Evolutionary conservation across 805 yeast species (phyloP).

Genomic region (Candida wancherniae): DNA sequence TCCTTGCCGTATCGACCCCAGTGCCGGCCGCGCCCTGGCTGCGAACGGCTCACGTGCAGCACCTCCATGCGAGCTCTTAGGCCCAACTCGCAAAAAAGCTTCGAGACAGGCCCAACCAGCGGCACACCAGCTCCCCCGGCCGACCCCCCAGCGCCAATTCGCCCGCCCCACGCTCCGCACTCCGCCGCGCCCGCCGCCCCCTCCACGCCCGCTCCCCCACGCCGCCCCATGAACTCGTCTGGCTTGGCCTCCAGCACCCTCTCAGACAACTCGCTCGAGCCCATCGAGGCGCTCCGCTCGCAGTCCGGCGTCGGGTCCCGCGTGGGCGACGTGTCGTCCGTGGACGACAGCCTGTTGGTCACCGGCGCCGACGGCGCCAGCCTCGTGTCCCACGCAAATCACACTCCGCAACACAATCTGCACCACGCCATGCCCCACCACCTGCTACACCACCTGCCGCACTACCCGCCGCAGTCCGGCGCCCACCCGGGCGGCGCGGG

Average conservation of each 20-base stretch:
- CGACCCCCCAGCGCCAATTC: no score
- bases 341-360: constrained; percentile 7
- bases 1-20: no score
- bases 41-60: no score
- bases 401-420: constrained; percentile 3
- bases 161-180: no score
- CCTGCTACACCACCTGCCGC: constrained; percentile 6
- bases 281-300: constrained; percentile 14
- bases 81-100: no score
- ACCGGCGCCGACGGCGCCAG: constrained; percentile 2
- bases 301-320: constrained; percentile 10
- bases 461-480: not conserved
- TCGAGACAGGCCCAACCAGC: no score
- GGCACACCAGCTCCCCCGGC: no score
- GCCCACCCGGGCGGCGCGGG: constrained; percentile 3
- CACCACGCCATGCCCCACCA: constrained; percentile 12
- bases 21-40: no score
- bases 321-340: constrained; percentile 9
- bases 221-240: constrained; percentile 11
- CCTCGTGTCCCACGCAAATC: constrained; percentile 4
- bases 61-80: no score
- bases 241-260: constrained; percentile 12
- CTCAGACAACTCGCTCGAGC: constrained; percentile 12
- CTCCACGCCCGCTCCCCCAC: not conserved
- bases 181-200: no score